These are phyloP conservation scores for Yamadazyma triangularis DNA, from an alignment of 1,139 yeast genomes.

Conservation along the genomic window DNA sequence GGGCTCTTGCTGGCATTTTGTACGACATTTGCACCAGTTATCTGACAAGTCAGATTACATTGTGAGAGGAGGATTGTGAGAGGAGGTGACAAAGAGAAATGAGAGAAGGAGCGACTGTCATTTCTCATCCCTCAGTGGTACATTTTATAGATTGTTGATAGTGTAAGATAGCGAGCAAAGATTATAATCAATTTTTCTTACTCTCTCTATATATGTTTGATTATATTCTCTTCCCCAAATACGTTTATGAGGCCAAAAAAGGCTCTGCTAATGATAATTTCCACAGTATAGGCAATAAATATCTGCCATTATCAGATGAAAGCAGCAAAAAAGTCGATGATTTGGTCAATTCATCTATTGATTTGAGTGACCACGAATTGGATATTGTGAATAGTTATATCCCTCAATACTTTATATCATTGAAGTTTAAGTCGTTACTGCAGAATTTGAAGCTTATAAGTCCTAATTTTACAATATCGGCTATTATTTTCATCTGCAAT, in stretches of 20 bases:
- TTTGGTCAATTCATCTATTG: neutral
- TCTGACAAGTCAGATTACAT: constrained; percentile 35
- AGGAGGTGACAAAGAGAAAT: too few relatives aligned
- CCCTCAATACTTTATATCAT: constrained; percentile 8
- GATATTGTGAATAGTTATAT: constrained; percentile 1
- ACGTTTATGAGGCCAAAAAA: neutral
- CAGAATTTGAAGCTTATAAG: constrained; percentile 2
- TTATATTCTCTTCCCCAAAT: constrained; percentile 11
- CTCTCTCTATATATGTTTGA: constrained; percentile 6
- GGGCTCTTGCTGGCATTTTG: constrained; percentile 66
- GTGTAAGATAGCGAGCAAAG: too few relatives aligned
- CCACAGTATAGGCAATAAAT: too few relatives aligned
- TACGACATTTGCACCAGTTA: constrained; percentile 67
- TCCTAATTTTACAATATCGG: constrained; percentile 1
- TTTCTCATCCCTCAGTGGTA: too few relatives aligned
- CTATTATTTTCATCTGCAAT: constrained; percentile 10
- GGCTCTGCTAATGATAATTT: neutral
- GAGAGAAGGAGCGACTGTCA: too few relatives aligned
- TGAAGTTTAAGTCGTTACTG: constrained; percentile 6
- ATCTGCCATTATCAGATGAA: neutral
- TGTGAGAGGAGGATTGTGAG: too few relatives aligned
- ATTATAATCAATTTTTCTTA: too few relatives aligned
- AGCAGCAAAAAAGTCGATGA: neutral
- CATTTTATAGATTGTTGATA: too few relatives aligned
- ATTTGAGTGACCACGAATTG: too few relatives aligned